Conservation (phyloP, 2,329 filamentous ascomycete genomes). For the Hymenoscyphus fructigenus region DNA sequence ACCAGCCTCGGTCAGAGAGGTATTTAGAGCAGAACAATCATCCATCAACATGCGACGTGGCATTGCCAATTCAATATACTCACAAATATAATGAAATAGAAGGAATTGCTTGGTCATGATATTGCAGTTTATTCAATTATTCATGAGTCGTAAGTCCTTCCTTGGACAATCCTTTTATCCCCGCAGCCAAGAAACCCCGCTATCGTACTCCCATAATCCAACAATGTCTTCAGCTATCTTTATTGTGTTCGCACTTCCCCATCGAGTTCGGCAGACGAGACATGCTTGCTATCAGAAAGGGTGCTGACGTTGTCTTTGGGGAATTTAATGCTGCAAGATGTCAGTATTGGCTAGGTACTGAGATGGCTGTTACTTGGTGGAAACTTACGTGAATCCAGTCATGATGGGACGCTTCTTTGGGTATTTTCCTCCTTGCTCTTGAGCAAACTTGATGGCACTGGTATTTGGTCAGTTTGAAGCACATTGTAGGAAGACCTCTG, state of each 20-base stretch:
- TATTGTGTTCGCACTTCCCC: constrained; percentile 70
- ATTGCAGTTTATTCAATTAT: neutral
- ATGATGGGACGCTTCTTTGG: constrained; percentile 80
- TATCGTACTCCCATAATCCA: neutral
- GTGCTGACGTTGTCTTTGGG: constrained; percentile 64
- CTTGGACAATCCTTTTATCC: neutral
- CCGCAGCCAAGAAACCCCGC: neutral
- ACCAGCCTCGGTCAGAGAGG: neutral
- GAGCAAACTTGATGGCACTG: constrained; percentile 75
- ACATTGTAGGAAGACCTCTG: neutral
- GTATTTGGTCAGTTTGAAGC: neutral
- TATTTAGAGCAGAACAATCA: neutral
- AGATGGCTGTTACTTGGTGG: no score
- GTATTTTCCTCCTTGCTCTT: constrained; percentile 78
- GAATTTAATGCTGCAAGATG: constrained; percentile 64
- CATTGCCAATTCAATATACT: neutral
- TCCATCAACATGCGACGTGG: neutral
- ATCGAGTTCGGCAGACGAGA: constrained; percentile 76
- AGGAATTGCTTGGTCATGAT: neutral
- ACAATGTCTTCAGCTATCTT: constrained; percentile 21
- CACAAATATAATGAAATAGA: neutral
- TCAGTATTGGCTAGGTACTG: neutral
- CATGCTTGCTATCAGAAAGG: constrained; percentile 66
- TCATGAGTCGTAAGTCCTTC: constrained; percentile 1
- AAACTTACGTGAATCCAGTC: constrained; percentile 86